Evolutionary conservation across 805 yeast genomes (phyloP), one percentile per base, ranked within the genome.

Genomic region (Candida bentonensis): DNA sequence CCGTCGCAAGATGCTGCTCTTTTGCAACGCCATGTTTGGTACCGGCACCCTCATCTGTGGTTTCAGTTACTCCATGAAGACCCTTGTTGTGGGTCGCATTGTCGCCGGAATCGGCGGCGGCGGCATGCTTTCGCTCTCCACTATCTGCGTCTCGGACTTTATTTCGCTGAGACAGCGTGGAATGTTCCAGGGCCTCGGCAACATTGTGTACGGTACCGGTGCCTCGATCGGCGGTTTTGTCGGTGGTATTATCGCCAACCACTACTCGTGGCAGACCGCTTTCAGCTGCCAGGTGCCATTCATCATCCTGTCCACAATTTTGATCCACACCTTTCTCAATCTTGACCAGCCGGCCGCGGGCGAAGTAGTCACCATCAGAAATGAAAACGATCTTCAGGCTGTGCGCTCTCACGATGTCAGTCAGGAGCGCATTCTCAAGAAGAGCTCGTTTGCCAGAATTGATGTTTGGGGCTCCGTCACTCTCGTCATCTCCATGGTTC

Each of bases 41-140:
- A 15, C 67, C n/a, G 74, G 74, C 9, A 68, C 71, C 47, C 45
- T 66, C 3, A 41, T 69, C 11, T 68, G 72, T 44, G 86, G 80
- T 1, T 51, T 75, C 2, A 58, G 82, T 1, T 59, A 53, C n/a
- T 63, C 65, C 25, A 76, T 79, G 73, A 62, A 67, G 49, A 69
- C 70, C 68, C 60, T 80, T 34, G 78, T 80, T 46, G 79, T 74
- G 2, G 86, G 84, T 0, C 66, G 89, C 54, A 78, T 82, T 47
- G 66, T 84, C 43, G 78, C 92, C 17, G 94, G 94, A 22, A 72
- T 80, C 48, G 94, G 94, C 9, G 94, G 92, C 21, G 87, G 92
- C 3, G 94, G 94, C 0, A 71, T 83, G 51, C 74, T 77, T 39
- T 70, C 86, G 0, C 62, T 83, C 46, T 73, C 82, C 5, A 78